A percentile compares a stretch with the other conserved stretches of the same genome.
Evolutionary conservation across 768 basidiomycete genomes (phyloP).

Genomic region (Suillus plorans): DNA sequence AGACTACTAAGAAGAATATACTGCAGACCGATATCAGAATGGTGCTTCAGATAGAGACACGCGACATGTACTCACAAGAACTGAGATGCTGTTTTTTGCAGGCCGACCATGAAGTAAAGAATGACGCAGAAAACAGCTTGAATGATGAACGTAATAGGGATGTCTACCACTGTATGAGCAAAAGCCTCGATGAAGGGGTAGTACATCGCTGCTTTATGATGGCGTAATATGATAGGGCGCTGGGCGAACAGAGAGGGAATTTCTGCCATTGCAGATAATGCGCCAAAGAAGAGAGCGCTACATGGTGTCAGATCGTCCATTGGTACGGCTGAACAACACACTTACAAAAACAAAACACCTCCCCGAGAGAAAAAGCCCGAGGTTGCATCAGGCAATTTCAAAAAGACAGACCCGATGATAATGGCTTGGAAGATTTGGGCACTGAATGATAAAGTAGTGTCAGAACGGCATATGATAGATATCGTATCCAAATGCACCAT

Average conservation of each 20-base stretch:
- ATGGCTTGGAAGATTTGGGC: slow-evolving; percentile 26
- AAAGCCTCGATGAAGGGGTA: slow-evolving; percentile 47
- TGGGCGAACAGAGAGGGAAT: slow-evolving; percentile 46
- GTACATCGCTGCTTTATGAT: slow-evolving; percentile 46
- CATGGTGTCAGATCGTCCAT: slow-evolving; percentile 43
- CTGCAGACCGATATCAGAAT: slow-evolving; percentile 45
- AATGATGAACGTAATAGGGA: slow-evolving; percentile 37
- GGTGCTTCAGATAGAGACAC: slow-evolving; percentile 33
- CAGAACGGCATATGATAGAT: slow-evolving; percentile 13
- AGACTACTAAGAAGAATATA: slow-evolving; percentile 53
- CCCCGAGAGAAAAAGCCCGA: slow-evolving; percentile 53
- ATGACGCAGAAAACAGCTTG: slow-evolving; percentile 8
- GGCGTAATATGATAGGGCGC: slow-evolving; percentile 43
- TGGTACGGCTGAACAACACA: slow-evolving; percentile 2
- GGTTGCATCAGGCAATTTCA: slow-evolving; percentile 36
- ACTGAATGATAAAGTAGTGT: slow-evolving; percentile 29
- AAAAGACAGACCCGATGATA: slow-evolving; percentile 40
- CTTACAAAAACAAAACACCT: slow-evolving; percentile 74
- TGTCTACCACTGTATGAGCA: slow-evolving; percentile 45
- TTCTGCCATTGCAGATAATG: slow-evolving; percentile 53
- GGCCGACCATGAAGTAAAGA: slow-evolving; percentile 20
- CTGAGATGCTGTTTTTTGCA: slow-evolving; percentile 19
- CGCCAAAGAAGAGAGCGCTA: slow-evolving; percentile 50
- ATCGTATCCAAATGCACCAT: slow-evolving; percentile 28
- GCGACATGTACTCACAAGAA: slow-evolving; percentile 16